Conservation (phyloP, 192 early-diverging fungal species). For the Backusella luteola region DNA sequence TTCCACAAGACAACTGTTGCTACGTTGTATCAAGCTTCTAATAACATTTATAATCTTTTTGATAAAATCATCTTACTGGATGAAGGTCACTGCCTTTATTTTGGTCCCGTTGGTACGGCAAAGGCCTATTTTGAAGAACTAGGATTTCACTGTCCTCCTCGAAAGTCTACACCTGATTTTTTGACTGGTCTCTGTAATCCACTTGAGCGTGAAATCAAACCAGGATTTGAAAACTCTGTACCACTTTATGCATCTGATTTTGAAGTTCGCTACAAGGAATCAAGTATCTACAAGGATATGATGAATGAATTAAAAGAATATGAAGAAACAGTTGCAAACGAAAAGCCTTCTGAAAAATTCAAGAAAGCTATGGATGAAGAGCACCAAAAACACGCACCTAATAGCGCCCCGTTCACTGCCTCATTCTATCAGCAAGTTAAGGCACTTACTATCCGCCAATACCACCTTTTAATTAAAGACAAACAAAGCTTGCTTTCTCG, state of each 20-base stretch:
- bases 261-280: constrained; percentile 50
- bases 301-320: constrained; percentile 45
- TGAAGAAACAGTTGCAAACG: constrained; percentile 28
- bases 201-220: constrained; percentile 45
- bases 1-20: constrained; percentile 59
- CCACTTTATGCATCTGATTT: constrained; percentile 65
- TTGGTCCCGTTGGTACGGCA: constrained; percentile 60
- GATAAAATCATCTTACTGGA: constrained; percentile 67
- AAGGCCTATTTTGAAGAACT: constrained; percentile 61
- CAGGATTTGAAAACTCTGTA: constrained; percentile 53
- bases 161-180: constrained; percentile 72
- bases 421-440: constrained; percentile 66
- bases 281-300: constrained; percentile 38
- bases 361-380: constrained; percentile 51
- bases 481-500: constrained; percentile 52
- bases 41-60: constrained; percentile 75
- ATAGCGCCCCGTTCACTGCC: constrained; percentile 60
- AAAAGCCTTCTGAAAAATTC: constrained; percentile 29
- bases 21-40: constrained; percentile 68
- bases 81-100: constrained; percentile 66
- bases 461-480: constrained; percentile 58
- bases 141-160: constrained; percentile 60
- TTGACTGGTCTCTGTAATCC: constrained; percentile 69
- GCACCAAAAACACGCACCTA: constrained; percentile 50
- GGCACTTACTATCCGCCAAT: constrained; percentile 60